Evolutionary conservation across 495 filamentous ascomycete genomes (phyloP), one percentile per base, ranked within the genome.

Genomic region (Aspergillus campestris): DNA sequence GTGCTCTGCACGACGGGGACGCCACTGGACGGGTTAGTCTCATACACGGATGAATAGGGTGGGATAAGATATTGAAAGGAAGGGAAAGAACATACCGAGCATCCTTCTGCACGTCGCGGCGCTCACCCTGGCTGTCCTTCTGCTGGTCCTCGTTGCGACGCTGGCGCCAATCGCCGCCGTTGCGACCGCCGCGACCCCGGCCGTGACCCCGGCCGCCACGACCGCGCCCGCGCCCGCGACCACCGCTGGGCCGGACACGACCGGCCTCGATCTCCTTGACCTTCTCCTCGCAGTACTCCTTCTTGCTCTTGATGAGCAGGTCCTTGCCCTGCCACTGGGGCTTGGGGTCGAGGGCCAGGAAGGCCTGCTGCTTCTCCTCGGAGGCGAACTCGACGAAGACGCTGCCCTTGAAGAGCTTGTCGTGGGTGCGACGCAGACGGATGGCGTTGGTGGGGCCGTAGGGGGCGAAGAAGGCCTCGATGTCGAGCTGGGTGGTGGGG

Each of bases 361-460:
- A 97, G 11, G 75, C 75, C 57, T 88, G 71, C 53, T 84, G 80
- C 18, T 79, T 75, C 39, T 91, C 86, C 48, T 84, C 81, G 41
- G 75, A 74, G 30, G 70, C 71, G 60, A 96, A 97, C 65, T 96
- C 90, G 41, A 96, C 89, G 55, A 95, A 97, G 24, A 96, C 82
- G 41, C 88, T 94, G 34, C 87, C 87, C 74, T 98, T 98, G 77
- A 96, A 97, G 15, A 60, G 53, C 55, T 78, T 80, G 39, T 75
- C 66, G 10, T 67, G 48, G n/a, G 73, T 69, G 45, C 94, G 89
- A 46, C 92, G 89, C 38, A 97, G 82, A 50, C 89, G 89, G 48
- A 98, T 82, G n/a, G 78, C 75, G 45, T 87, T 86, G 50, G 84
- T 77, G 6, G 83, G 75, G 11, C 91, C 94, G 62, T 80, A 86